Conservation (phyloP, 2,329 filamentous ascomycete genomes). For the Ceratocystis lukuohia region DNA sequence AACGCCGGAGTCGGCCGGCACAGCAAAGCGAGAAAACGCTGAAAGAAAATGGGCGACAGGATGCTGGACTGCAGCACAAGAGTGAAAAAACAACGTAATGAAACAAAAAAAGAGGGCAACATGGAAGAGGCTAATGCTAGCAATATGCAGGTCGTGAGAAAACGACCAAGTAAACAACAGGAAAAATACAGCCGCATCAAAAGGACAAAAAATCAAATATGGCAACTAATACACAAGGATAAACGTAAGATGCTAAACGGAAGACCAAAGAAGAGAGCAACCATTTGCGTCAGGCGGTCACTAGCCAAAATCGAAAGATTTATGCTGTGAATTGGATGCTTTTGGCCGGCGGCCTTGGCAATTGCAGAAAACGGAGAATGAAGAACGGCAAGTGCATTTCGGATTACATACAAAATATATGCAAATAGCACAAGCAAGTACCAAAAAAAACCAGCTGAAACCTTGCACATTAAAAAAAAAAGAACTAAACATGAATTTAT, state of each 20-base stretch:
- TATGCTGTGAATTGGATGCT: background rate
- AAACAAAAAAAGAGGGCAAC: background rate
- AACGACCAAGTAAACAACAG: background rate
- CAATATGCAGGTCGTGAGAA: conserved; percentile 1
- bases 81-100: conserved; percentile 5
- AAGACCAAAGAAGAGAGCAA: background rate
- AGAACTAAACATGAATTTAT: background rate
- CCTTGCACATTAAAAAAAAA: background rate
- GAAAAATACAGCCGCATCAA: background rate
- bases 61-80: background rate
- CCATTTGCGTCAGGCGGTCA: background rate
- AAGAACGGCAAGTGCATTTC: background rate
- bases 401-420: background rate
- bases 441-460: background rate
- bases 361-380: background rate
- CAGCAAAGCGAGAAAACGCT: background rate
- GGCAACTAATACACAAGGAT: background rate
- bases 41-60: conserved; percentile 2
- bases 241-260: background rate
- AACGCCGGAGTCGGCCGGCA: conserved; percentile 5
- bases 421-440: background rate
- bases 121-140: background rate
- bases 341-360: background rate
- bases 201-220: background rate
- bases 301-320: background rate